phyloP scores from a whole-genome alignment of 2,329 filamentous ascomycete genomes.

The Claviceps pazoutovae region DNA sequence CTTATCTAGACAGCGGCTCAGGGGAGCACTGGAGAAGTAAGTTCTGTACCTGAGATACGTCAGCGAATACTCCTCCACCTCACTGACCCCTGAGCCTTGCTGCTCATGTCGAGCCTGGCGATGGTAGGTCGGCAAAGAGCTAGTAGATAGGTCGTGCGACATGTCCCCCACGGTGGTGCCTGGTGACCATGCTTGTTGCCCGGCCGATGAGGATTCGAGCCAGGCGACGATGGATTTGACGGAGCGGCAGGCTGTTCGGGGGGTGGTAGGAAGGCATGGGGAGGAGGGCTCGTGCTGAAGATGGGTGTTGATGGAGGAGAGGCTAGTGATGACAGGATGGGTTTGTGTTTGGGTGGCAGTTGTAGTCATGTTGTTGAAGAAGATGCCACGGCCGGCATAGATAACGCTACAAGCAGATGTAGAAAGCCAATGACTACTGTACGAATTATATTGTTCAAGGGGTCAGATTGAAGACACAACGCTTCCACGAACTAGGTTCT shows the following conservation, averaged over 20 bases:
- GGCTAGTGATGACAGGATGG: constrained; percentile 14
- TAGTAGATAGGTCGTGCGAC: constrained; percentile 1
- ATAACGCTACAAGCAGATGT: background rate
- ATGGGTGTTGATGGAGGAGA: constrained; percentile 16
- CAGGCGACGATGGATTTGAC: constrained; percentile 20
- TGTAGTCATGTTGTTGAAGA: constrained; percentile 5
- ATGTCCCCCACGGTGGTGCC: background rate
- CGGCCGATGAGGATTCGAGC: constrained; percentile 14
- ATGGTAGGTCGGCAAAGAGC: background rate
- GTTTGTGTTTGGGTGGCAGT: constrained; percentile 8
- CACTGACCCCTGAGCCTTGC: constrained; percentile 3
- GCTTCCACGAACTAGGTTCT: background rate
- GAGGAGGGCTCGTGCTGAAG: constrained; percentile 4
- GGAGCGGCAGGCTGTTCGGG: constrained; percentile 9
- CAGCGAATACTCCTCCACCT: constrained; percentile 19
- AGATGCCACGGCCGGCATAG: background rate
- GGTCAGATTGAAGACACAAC: background rate
- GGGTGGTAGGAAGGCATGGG: background rate
- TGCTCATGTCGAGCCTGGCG: background rate
- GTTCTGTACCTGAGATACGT: constrained; percentile 19
- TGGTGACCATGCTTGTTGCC: constrained; percentile 2
- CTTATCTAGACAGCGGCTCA: constrained; percentile 18
- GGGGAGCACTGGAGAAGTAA: constrained; percentile 17
- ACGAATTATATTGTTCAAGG: too few species aligned
- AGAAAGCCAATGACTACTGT: background rate